Percentiles rank a stretch among this genome's conserved stretches.
Conservation (phyloP, 768 basidiomycete species). For the Tulasnella sp. region DNA sequence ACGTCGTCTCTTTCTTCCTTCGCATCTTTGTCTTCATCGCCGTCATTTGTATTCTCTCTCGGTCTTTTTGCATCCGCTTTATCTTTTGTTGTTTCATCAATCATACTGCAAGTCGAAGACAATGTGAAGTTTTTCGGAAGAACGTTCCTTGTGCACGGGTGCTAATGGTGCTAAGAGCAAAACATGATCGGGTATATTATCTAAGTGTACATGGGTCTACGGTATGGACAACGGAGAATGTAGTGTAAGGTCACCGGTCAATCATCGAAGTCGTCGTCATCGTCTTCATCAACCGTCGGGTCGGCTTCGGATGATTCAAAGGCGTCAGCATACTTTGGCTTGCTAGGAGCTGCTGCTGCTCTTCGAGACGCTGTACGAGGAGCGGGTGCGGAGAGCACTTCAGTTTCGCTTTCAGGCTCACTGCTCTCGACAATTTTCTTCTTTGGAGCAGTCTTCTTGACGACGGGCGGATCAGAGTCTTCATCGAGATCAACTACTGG, state of each 20-base stretch:
- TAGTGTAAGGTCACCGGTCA: not conserved
- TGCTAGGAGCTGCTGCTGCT: constrained; percentile 10
- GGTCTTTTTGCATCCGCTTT: constrained; percentile 1
- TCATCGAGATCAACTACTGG: constrained; percentile 32
- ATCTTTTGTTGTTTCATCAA: not conserved
- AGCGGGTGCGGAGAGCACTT: not conserved
- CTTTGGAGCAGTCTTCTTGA: not conserved
- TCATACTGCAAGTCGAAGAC: not conserved
- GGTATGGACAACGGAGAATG: not conserved
- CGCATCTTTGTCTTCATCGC: constrained; percentile 1
- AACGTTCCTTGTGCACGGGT: not conserved
- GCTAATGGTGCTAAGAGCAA: not conserved
- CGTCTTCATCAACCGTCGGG: not conserved
- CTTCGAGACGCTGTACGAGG: not conserved
- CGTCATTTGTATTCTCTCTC: not conserved
- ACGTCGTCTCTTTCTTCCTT: constrained; percentile 4
- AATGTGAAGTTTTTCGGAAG: constrained; percentile 8
- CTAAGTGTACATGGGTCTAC: not conserved
- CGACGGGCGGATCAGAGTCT: constrained; percentile 30
- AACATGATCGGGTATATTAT: not conserved
- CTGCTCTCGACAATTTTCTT: constrained; percentile 8
- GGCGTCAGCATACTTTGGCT: not conserved
- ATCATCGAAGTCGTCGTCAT: not conserved
- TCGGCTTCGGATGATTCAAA: not conserved
- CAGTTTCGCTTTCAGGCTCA: not conserved